Base-by-base conservation (phyloP, 305 asterid species). In the Fraxinus sp. region DNA sequence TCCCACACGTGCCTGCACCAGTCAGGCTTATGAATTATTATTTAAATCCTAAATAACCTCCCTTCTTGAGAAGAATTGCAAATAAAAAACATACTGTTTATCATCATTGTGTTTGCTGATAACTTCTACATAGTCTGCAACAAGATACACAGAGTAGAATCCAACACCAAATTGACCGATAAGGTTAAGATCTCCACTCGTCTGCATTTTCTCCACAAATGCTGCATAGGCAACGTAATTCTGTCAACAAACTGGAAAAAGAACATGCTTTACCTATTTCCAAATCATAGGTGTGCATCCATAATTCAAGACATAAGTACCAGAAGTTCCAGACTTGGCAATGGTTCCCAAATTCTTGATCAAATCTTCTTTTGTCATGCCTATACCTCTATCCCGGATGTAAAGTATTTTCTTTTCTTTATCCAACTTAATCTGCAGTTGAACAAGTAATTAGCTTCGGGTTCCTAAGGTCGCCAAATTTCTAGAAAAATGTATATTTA, bases 371-470 rank as follows among this genome's bases (percentile, higher is more conserved):
- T 95, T 95, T 22, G 99, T 95, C 99, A 95, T 94, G 76, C 98
- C 97, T 39, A 95, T 91, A 81, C 98, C 99, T 89, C 95, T 90
- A 83, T 95, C 99, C 24, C 96, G 97, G 78, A 95, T 92, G 3
- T 90, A 92, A 36, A 94, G 90, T 82, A 90, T 91, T 90, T 91
- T 95, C 86, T 93, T 95, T 85, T 94, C 98, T 85, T 95, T 94
- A 88, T 94, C 99, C 86, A 95, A 86, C 83, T 90, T 93, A 87
- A 95, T 94, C 98, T 93, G 94, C 87, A 86, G 39, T 77, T 18
- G 59, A 77, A 37, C 46, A 49, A 82, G 52, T 20, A n/a, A 10
- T 64, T 64, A 62, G 14, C 64, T 80, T 18, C 79, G 59, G 2
- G 79, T 49, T 72, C 77, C 3, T 71, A 7, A 73, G 80, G 41